Evolutionary conservation across 306 rosid genomes (phyloP), one percentile per base, ranked within the genome.

Genomic region (Dryas alaskensis): DNA sequence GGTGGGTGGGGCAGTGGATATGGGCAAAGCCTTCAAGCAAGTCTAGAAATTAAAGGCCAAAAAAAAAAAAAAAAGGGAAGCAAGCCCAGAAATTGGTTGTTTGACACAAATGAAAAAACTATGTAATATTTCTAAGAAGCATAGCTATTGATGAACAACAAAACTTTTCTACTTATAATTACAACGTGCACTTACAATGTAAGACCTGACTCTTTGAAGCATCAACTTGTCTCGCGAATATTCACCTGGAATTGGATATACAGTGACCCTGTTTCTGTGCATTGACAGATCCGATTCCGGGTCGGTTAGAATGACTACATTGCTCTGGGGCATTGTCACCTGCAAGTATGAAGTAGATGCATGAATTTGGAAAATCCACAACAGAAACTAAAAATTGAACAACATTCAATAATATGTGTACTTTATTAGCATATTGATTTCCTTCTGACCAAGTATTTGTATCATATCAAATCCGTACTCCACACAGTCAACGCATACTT

Each of bases 121-220:
- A 75, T 10, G 40, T 54, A 19, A 71, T 40, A 43, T 10, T 19
- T 2, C 53, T 48, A 22, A n/a, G 52, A 72, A 76, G 2, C 64
- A 60, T 57, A 46, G 55, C 60, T 73, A 73, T 43, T 64, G 65
- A 53, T 62, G 14, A 42, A 43, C 54, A 68, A 73, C 50, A 62
- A 57, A 73, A 72, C n/a, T 74, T 50, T 69, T 84, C 82, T 68
- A 78, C 69, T 75, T 79, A 83, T 59, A 57, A 59, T 69, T 22
- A 86, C 79, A 83, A 69, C 43, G 80, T 83, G 80, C 83, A 83
- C 98, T 88, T 94, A 88, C 98, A 83, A 94, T 91, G 92, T 94
- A 94, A 84, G 97, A 89, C 92, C 92, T 89, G 90, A 91, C 92
- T 92, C 98, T 91, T 86, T 91, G 98, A 81, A 94, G 97, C 97